Evolutionary conservation across 1,284 basidiomycete species (phyloP), one percentile per base, ranked within the genome.

Genomic region (Apiotrichum sp.): DNA sequence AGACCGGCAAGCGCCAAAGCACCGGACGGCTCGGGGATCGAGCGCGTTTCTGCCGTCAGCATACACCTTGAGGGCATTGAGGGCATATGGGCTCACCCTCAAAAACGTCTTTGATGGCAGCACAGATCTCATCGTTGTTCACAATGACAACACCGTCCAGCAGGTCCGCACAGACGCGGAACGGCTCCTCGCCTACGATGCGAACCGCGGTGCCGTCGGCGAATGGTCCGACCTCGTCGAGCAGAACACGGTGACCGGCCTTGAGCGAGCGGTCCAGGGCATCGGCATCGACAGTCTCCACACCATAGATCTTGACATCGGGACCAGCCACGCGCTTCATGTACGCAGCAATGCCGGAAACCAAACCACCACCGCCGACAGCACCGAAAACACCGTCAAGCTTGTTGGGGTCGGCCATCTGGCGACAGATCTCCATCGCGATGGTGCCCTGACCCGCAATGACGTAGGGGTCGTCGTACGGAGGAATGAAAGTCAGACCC

Each of bases 141-240:
- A 89, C 90, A 63, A 88, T 82, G 43, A 93, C 84, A 36, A 98
- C 79, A 8, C 84, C 87, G 67, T 98, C 92, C n/a, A 97, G 76
- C 22, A 90, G 79, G 51, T 87, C 80, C 69, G 87, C 80, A 77
- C 93, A 98, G 61, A 99, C 83, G 59, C 96, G 83, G 79, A 97
- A 97, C 2, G 90, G 87, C 72, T 98, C 96, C 73, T 87, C 88
- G 9, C 96, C 96, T 0, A 98, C 93, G 47, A 95, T 83, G 70
- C 89, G 87, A n/a, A 98, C 96, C 1, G 96, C 96, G 1, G 96
- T 99, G n/a, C 96, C 96, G 72, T 99, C 96, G 57, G 88, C 88
- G 73, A 99, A 99, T 2, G 93, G 88, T 5, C 96, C 96, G 1
- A 97, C 93, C 71, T 99, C 96, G 33, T 82, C 76, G 55, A 99